These are phyloP conservation scores for Neurospora sp. DNA, from an alignment of 495 filamentous ascomycete genomes.

Conservation along the genomic window DNA sequence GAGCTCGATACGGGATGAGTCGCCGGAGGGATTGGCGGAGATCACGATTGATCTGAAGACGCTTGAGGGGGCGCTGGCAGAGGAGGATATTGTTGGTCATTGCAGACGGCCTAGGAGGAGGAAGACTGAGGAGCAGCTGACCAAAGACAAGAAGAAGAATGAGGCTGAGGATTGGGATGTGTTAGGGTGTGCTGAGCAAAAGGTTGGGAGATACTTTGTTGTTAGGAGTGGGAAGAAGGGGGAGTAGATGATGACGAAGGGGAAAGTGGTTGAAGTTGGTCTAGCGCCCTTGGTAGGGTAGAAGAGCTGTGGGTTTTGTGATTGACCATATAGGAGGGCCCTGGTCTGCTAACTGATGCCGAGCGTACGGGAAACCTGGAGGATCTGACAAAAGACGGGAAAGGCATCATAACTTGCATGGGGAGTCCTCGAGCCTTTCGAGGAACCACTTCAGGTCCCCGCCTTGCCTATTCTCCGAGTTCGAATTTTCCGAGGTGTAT, in stretches of 20 bases:
- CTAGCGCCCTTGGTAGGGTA: not conserved
- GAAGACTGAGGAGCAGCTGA: conserved; percentile 10
- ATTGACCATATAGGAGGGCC: not conserved
- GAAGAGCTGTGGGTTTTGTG: not conserved
- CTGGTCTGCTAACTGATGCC: not conserved
- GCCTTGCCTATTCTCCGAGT: not conserved
- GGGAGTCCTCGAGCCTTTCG: not conserved
- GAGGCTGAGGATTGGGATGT: conserved; percentile 56
- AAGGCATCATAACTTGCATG: not conserved
- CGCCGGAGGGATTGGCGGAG: conserved; percentile 30
- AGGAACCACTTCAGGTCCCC: not conserved
- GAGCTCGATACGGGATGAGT: conserved; percentile 75
- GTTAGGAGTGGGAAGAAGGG: conserved; percentile 49
- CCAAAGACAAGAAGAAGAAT: conserved; percentile 8
- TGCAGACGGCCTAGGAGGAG: conserved; percentile 34
- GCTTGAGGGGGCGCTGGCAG: conserved; percentile 26
- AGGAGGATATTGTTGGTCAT: conserved; percentile 35
- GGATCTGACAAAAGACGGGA: not conserved
- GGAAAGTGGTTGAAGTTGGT: not conserved
- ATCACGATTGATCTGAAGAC: conserved; percentile 31
- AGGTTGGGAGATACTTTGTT: conserved; percentile 64
- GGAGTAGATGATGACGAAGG: not conserved
- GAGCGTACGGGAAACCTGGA: not conserved
- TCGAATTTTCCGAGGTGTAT: not conserved
- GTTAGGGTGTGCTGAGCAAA: conserved; percentile 53